phyloP scores from a whole-genome alignment of 768 basidiomycete species.

The Xanthoconium stramineum region DNA sequence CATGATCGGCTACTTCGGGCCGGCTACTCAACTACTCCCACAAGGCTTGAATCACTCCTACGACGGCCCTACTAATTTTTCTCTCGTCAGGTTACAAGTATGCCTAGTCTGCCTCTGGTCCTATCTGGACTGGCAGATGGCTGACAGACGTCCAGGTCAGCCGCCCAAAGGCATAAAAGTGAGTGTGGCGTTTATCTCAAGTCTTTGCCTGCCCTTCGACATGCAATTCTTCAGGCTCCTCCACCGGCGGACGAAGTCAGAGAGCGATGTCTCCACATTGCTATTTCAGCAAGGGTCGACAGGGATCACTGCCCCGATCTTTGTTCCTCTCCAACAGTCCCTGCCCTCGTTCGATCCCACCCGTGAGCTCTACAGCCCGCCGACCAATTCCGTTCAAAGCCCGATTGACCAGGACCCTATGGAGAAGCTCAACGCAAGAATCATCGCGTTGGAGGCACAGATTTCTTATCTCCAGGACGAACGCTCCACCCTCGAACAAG shows the following conservation, averaged over 20 bases:
- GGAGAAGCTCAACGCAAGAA: conserved; percentile 4
- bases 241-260: conserved; percentile 48
- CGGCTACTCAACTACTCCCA: not conserved
- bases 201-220: not conserved
- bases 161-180: conserved; percentile 19
- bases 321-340: conserved; percentile 19
- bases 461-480: conserved; percentile 12
- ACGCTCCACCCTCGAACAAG: conserved; percentile 22
- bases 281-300: not conserved
- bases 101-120: not conserved
- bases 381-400: not conserved
- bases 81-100: not conserved
- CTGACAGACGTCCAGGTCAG: conserved; percentile 18
- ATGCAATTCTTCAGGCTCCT: conserved; percentile 51
- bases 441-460: conserved; percentile 13
- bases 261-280: conserved; percentile 34
- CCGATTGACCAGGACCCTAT: not conserved
- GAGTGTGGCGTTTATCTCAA: not conserved
- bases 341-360: conserved; percentile 26
- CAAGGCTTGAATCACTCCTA: not conserved
- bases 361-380: conserved; percentile 18
- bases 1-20: not conserved
- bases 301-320: conserved; percentile 18
- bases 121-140: not conserved
- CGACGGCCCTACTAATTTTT: too few relatives aligned